phyloP scores from a whole-genome alignment of 257 asterid genomes.

The Solanum piurae region DNA sequence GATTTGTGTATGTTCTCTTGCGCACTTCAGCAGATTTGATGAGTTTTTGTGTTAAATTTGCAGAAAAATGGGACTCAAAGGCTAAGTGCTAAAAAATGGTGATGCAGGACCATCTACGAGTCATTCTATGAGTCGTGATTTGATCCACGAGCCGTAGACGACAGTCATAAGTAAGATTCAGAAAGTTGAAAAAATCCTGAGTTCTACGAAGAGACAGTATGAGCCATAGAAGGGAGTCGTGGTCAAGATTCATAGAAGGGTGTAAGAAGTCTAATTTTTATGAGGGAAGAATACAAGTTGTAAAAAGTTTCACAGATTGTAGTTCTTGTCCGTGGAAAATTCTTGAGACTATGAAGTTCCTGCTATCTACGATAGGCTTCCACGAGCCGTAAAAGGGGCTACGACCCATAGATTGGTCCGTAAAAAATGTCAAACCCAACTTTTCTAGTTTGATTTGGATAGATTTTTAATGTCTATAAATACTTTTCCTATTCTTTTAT shows the following conservation, averaged over 20 bases:
- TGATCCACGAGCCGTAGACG: neutral
- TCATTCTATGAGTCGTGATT: no score
- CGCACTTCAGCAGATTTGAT: neutral
- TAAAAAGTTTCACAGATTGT: neutral
- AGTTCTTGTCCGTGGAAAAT: neutral
- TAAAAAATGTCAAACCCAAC: neutral
- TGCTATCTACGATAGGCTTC: neutral
- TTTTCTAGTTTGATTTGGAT: neutral
- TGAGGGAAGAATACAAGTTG: neutral
- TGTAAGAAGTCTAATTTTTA: neutral
- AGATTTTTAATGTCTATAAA: neutral
- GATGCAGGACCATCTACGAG: neutral
- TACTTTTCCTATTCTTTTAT: no score
- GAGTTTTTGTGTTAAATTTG: neutral
- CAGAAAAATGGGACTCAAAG: neutral
- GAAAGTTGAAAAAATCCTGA: neutral
- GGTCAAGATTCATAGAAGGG: neutral
- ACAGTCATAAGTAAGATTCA: neutral
- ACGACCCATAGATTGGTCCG: neutral
- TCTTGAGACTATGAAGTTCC: neutral
- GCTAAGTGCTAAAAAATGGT: neutral
- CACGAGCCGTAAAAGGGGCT: neutral
- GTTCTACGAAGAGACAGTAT: neutral
- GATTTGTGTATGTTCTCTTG: neutral
- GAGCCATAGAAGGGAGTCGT: neutral